Evolutionary conservation across 768 basidiomycete genomes (phyloP).

Genomic region (Tubosaeta brunneosetosa): DNA sequence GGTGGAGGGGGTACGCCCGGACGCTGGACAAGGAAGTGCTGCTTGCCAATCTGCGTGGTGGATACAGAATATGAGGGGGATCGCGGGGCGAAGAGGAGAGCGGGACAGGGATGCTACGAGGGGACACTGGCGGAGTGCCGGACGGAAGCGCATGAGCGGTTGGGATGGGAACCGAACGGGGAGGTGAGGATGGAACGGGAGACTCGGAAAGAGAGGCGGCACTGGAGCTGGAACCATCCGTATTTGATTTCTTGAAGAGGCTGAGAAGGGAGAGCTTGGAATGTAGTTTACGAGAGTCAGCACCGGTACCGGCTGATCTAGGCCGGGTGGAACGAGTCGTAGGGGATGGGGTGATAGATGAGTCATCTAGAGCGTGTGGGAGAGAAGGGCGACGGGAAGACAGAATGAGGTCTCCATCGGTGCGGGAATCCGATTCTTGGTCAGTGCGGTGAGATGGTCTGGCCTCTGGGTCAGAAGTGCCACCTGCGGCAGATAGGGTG

Average conservation of each 20-base stretch:
- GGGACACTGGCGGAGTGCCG: constrained; percentile 26
- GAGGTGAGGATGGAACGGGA: constrained; percentile 24
- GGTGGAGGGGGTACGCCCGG: constrained; percentile 34
- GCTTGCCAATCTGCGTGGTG: constrained; percentile 21
- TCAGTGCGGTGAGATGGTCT: constrained; percentile 18
- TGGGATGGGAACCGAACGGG: constrained; percentile 23
- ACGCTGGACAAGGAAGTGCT: constrained; percentile 21
- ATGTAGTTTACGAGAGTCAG: constrained; percentile 52
- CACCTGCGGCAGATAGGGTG: constrained; percentile 45
- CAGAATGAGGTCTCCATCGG: constrained; percentile 19
- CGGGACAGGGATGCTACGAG: constrained; percentile 18
- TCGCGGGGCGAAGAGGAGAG: constrained; percentile 32
- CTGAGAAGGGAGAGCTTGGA: constrained; percentile 73
- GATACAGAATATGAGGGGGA: constrained; percentile 11
- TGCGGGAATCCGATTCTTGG: constrained; percentile 6
- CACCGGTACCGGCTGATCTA: constrained; percentile 66
- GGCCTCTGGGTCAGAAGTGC: constrained; percentile 28
- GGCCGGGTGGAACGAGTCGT: constrained; percentile 47
- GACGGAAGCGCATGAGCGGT: constrained; percentile 15
- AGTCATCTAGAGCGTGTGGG: constrained; percentile 45
- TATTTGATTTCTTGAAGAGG: constrained; percentile 62
- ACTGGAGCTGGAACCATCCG: constrained; percentile 35
- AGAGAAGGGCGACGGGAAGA: constrained; percentile 64
- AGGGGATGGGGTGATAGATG: constrained; percentile 30
- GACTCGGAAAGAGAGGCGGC: constrained; percentile 30